Conservation (phyloP, 176 grass and related monocot genomes). For the Poa annua region DNA sequence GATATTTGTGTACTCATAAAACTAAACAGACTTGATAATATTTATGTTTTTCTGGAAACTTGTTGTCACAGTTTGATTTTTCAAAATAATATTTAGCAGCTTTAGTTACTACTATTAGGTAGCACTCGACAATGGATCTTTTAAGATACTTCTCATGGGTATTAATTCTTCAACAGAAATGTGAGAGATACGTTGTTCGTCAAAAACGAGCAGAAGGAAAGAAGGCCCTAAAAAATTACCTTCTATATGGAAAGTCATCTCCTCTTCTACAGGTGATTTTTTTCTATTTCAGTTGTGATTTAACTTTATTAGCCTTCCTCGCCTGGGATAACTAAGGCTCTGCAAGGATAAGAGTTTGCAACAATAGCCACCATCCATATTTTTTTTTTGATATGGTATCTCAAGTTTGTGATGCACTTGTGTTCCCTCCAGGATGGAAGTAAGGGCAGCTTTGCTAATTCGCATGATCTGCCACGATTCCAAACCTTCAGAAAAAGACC, state of each 20-base stretch:
- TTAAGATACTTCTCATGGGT: slow-evolving; percentile 31
- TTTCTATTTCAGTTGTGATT: slow-evolving; percentile 12
- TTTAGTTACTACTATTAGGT: not conserved
- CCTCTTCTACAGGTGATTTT: slow-evolving; percentile 52
- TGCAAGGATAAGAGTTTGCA: not conserved
- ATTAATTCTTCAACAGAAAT: slow-evolving; percentile 60
- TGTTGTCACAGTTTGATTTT: not conserved
- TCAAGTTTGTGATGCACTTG: not conserved
- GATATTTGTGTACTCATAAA: not conserved
- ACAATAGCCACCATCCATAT: slow-evolving; percentile 1
- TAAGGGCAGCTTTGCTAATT: slow-evolving; percentile 53
- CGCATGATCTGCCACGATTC: slow-evolving; percentile 52
- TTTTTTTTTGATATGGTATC: not conserved
- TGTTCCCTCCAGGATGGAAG: slow-evolving; percentile 65
- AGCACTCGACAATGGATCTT: not conserved
- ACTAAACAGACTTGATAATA: not conserved
- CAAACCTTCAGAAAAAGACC: slow-evolving; percentile 56
- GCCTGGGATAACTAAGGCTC: not conserved
- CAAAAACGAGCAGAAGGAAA: slow-evolving; percentile 83
- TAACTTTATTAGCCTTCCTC: not conserved
- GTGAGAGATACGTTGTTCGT: slow-evolving; percentile 67
- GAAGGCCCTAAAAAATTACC: slow-evolving; percentile 87
- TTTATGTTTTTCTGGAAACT: not conserved
- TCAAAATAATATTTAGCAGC: not conserved
- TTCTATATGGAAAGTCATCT: slow-evolving; percentile 73